Base-by-base conservation (phyloP, 176 grass and related monocot genomes). In the Guadua angustifolia region DNA sequence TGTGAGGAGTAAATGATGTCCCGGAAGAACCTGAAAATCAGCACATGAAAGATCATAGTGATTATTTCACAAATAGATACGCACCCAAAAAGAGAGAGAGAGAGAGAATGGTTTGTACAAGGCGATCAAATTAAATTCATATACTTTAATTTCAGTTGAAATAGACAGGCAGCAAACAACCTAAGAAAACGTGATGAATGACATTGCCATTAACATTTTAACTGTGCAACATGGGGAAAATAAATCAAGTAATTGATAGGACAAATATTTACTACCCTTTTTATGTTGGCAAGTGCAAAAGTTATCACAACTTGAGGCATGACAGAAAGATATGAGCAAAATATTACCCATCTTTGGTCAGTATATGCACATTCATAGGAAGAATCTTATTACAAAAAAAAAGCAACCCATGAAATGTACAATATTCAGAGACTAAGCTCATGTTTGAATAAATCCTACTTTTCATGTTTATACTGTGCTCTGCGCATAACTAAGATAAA, bases 1-100 rank as follows among this genome's bases (percentile, higher is more conserved):
- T 94, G 89, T 99, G 97, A n/a, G 97, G 93, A 85, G 97, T 99
- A 89, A 99, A 96, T 52, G 93, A 92, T 81, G 86, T 88, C 71
- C 97, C 93, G 0, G 89, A 92, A 53, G 97, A 88, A 47, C 97
- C 97, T 99, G 84, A 83, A 85, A 79, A 73, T 83, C 57, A 77
- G 42, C 44, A 70, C 17, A 71, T 4, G 0, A 7, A 51, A 32
- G 38, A 51, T 84, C 52, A 69, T 21, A 52, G n/a, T 62, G 4
- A 75, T 18, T 61, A 64, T 55, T 57, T 83, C 52, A 43, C 9
- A 74, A 74, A n/a, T 15, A 45, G 47, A 0, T 18, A 71, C 5
- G 38, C 7, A 42, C 18, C 7, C 7, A 40, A 16, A 49, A 71
- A 44, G 26, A 39, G 29, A 29, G n/a, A n/a, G n/a, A n/a, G n/a